Percentiles rank a stretch among this genome's conserved stretches.
phyloP scores from a whole-genome alignment of 306 rosid genomes.

The Styphnolobium japonicum region DNA sequence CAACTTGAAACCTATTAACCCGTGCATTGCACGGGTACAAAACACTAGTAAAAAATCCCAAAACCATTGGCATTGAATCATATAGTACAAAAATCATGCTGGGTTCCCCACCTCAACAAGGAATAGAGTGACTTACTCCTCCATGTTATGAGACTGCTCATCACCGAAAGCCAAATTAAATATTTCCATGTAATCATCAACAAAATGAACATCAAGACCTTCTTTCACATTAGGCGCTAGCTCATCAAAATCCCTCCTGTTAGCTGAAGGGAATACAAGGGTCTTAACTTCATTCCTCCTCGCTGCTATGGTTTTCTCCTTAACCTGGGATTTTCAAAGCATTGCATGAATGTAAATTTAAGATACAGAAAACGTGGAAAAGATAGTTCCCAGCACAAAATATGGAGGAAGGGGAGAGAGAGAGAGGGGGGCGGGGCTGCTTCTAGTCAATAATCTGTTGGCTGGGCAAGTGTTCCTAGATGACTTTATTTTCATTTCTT shows the following conservation, averaged over 20 bases:
- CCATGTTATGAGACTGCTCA: constrained; percentile 29
- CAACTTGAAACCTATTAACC: no score
- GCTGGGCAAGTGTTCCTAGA: background rate
- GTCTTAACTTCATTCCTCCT: constrained; percentile 84
- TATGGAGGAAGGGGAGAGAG: background rate
- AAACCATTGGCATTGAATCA: background rate
- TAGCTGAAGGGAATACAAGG: constrained; percentile 87
- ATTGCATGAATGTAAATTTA: constrained; percentile 14
- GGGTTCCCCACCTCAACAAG: constrained; percentile 39
- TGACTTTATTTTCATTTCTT: background rate
- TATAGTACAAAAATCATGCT: constrained; percentile 31
- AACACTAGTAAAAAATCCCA: background rate
- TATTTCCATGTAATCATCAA: constrained; percentile 76
- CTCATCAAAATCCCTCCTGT: constrained; percentile 90
- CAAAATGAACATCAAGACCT: constrained; percentile 95
- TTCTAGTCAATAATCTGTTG: background rate
- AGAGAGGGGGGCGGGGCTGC: no score
- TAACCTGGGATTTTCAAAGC: constrained; percentile 62
- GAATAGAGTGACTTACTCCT: constrained; percentile 28
- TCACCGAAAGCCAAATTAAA: constrained; percentile 65
- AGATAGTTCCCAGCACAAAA: background rate
- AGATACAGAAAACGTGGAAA: constrained; percentile 3
- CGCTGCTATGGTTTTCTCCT: constrained; percentile 98
- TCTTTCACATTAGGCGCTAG: constrained; percentile 86
- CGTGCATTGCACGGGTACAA: no score